phyloP scores from a whole-genome alignment of 129 eudicot species.

The Chrysanthemum seticuspe region DNA sequence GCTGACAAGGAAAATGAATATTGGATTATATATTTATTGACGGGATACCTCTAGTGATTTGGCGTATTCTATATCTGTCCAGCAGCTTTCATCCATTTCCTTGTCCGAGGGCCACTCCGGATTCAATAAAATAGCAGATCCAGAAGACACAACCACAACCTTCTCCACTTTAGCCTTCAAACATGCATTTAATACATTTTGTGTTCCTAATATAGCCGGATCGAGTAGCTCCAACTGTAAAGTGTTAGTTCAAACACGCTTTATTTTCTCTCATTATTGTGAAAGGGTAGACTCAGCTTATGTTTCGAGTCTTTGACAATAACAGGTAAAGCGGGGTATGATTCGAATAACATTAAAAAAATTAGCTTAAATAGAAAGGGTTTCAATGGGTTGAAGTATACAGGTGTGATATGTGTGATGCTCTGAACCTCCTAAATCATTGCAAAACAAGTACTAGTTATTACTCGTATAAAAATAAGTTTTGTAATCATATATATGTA shows the following conservation, averaged over 20 bases:
- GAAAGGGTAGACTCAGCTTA: too few relatives aligned
- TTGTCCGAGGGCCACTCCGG: constrained; percentile 40
- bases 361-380: too few relatives aligned
- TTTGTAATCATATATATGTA: too few relatives aligned
- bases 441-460: too few relatives aligned
- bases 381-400: too few relatives aligned
- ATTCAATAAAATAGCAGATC: constrained; percentile 26
- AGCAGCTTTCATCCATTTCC: constrained; percentile 44
- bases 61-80: constrained; percentile 39
- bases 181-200: constrained; percentile 48
- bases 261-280: too few relatives aligned
- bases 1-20: not conserved
- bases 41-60: constrained; percentile 22
- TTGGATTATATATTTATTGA: not conserved
- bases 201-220: constrained; percentile 46
- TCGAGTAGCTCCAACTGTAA: constrained; percentile 36
- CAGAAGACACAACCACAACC: constrained; percentile 46
- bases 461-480: too few relatives aligned
- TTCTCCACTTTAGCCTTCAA: constrained; percentile 32
- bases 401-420: too few relatives aligned
- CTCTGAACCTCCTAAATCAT: too few relatives aligned
- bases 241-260: not conserved
- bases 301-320: too few relatives aligned
- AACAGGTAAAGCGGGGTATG: too few relatives aligned
- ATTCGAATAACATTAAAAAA: too few relatives aligned